These are phyloP conservation scores for Petunia hybrid DNA, from an alignment of 305 asterid species.

Conservation along the genomic window DNA sequence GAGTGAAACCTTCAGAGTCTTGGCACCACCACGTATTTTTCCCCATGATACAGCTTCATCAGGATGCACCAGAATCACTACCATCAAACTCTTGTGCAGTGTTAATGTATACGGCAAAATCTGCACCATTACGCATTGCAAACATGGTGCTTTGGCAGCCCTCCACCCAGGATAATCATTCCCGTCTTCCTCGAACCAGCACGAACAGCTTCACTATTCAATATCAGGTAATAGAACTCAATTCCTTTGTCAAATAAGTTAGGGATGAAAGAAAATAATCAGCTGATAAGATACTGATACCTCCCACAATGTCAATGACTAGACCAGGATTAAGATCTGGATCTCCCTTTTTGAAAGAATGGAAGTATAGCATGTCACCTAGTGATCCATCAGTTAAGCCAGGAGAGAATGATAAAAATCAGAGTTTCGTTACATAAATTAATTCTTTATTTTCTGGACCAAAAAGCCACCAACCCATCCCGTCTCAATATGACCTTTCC, in stretches of 20 bases:
- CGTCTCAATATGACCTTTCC: neutral
- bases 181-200: conserved; percentile 83
- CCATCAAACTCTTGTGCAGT: conserved; percentile 98
- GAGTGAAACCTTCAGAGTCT: conserved; percentile 74
- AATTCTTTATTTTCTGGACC: neutral
- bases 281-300: conserved; percentile 41
- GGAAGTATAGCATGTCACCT: conserved; percentile 76
- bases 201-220: conserved; percentile 89
- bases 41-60: conserved; percentile 99
- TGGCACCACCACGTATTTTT: conserved; percentile 86
- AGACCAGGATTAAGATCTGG: conserved; percentile 69
- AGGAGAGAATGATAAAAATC: conserved; percentile 16
- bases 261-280: neutral
- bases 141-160: conserved; percentile 95
- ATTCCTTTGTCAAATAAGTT: neutral
- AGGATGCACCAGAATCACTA: conserved; percentile 97
- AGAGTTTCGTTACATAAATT: neutral
- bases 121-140: conserved; percentile 97
- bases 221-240: conserved; percentile 58
- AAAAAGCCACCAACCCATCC: neutral
- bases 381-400: neutral
- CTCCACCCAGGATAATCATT: conserved; percentile 92
- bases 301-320: conserved; percentile 85
- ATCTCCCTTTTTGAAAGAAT: conserved; percentile 52
- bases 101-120: conserved; percentile 84